These are phyloP conservation scores for Magnolia changhungtana DNA, from an alignment of 164 flowering plant species.

Conservation along the genomic window DNA sequence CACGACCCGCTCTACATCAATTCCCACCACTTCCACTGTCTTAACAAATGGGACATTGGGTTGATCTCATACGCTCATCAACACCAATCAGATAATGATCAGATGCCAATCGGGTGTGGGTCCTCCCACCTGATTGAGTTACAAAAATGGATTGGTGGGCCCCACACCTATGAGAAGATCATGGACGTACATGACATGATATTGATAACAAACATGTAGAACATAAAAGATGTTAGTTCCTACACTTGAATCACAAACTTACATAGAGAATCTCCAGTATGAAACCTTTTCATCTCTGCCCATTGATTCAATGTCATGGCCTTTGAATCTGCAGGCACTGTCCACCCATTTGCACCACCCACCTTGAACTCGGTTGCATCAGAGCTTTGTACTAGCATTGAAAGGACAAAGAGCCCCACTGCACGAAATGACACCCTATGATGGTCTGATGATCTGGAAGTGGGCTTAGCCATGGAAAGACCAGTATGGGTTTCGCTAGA, in stretches of 20 bases:
- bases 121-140: background rate
- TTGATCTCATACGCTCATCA: too few relatives aligned
- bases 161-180: background rate
- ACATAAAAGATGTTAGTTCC: background rate
- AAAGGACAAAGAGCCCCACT: constrained; percentile 32
- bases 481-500: background rate
- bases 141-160: background rate
- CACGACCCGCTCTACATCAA: too few relatives aligned
- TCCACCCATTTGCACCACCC: constrained; percentile 59
- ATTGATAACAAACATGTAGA: background rate
- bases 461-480: constrained; percentile 26
- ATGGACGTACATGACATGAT: background rate
- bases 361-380: constrained; percentile 49
- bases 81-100: too few relatives aligned
- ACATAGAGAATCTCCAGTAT: constrained; percentile 75
- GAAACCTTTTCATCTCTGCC: constrained; percentile 71
- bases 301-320: constrained; percentile 47
- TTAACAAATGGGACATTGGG: too few relatives aligned
- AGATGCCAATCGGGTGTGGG: too few relatives aligned
- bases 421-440: constrained; percentile 12
- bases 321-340: constrained; percentile 39
- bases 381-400: constrained; percentile 32
- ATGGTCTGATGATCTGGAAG: constrained; percentile 7
- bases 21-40: too few relatives aligned
- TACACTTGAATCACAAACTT: constrained; percentile 24